These are phyloP conservation scores for Triadica sebifera DNA, from an alignment of 345 rosid genomes.

Conservation along the genomic window DNA sequence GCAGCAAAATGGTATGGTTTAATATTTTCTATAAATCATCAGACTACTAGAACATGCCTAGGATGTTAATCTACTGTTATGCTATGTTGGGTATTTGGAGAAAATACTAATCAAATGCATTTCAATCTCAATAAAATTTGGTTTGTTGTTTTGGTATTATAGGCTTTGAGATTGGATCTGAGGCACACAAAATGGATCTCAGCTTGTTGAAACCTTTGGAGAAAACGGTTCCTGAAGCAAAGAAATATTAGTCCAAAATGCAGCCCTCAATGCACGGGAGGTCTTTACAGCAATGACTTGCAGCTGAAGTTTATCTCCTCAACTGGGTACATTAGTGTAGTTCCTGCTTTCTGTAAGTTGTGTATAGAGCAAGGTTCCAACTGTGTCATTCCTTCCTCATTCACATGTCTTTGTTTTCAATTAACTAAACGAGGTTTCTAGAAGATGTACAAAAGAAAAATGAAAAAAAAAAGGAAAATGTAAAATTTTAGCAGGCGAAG, in stretches of 20 bases:
- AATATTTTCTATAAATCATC: background rate
- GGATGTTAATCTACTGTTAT: background rate
- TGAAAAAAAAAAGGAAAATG: too few species aligned
- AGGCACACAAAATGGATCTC: constrained; percentile 24
- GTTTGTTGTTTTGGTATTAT: constrained; percentile 1
- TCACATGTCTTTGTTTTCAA: constrained; percentile 31
- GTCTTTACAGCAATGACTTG: constrained; percentile 29
- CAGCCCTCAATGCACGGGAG: constrained; percentile 12
- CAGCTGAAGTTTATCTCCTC: constrained; percentile 26
- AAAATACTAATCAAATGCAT: background rate
- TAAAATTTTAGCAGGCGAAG: too few species aligned
- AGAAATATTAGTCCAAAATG: too few species aligned
- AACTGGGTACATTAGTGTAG: constrained; percentile 33
- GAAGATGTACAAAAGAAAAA: too few species aligned
- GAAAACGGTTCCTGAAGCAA: constrained; percentile 3
- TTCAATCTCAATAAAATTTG: background rate
- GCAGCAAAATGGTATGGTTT: constrained; percentile 16
- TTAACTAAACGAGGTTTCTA: constrained; percentile 20
- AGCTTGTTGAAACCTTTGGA: too few species aligned
- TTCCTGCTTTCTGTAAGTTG: constrained; percentile 35
- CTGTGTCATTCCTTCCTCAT: constrained; percentile 40
- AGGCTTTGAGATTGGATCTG: constrained; percentile 41
- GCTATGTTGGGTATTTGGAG: background rate
- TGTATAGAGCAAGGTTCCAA: too few species aligned
- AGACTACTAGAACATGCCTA: background rate